Evolutionary conservation across 202 grass and related monocot species (phyloP), one percentile per base, ranked within the genome.

Genomic region (Setaria viridis): DNA sequence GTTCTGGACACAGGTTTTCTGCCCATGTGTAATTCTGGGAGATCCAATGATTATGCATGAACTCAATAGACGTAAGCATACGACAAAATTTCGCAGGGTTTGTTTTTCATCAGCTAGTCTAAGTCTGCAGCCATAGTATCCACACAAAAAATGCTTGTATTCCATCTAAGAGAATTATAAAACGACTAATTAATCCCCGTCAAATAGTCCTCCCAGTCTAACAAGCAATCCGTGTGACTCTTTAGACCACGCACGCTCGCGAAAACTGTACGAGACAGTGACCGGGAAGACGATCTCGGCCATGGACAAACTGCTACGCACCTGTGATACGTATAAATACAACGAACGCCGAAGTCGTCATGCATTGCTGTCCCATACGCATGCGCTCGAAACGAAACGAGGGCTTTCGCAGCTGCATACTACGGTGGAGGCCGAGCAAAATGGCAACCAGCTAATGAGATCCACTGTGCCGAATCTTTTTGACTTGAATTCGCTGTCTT

Each of bases 341-440:
- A 14, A 33, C 54, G 25, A 53, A 34, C 10, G 3, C 35, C 59
- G 2, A 11, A 41, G 42, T 54, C 86, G 80, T 88, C 80, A 72
- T 33, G 3, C 73, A 21, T 71, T 62, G 86, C 64, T 83, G 73
- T 88, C 6, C 16, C 72, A 78, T 78, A 88, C 86, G 86, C 60
- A 76, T 33, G 63, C 86, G 39, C 14, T 62, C 1, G 41, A 9
- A 35, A n/a, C 4, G 19, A 19, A 35, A n/a, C 4, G 19, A 19
- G 13, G 32, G 11, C 33, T 43, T 43, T 8, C 0, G 14, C 29
- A 17, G 10, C 32, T 1, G 46, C 32, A 11, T 3, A 47, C 45
- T 43, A 41, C 14, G 46, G 49, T 30, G 34, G 10, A 30, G 11
- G 29, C 1, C 74, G 11, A 32, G 17, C 63, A 16, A 43, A 82